phyloP scores from a whole-genome alignment of 1,139 yeast genomes.

The Hansenula lynferdii region DNA sequence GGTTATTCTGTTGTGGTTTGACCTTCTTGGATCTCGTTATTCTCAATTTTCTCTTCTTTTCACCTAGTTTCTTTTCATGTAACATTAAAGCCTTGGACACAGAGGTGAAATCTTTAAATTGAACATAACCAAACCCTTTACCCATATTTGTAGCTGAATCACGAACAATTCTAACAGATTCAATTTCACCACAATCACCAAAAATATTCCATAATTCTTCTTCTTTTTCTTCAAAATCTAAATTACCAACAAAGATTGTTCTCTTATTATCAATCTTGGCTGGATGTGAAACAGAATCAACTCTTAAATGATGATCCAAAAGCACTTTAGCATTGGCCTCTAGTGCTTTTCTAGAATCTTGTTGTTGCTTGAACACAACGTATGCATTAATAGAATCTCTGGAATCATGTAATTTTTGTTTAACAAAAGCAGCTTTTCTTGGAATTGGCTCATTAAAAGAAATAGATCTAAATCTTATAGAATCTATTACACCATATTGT shows the following conservation, averaged over 20 bases:
- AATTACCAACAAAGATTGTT: conserved; percentile 88
- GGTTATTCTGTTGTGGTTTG: conserved; percentile 28
- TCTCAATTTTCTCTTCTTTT: conserved; percentile 63
- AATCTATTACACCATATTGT: conserved; percentile 56
- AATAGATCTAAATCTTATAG: conserved; percentile 87
- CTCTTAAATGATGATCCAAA: conserved; percentile 73
- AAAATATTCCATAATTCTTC: conserved; percentile 87
- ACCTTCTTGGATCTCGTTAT: conserved; percentile 72
- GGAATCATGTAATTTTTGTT: conserved; percentile 70
- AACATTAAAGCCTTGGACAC: conserved; percentile 81
- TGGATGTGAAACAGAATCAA: conserved; percentile 91
- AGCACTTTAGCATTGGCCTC: conserved; percentile 64
- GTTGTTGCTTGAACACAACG: conserved; percentile 57
- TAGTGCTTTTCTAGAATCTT: conserved; percentile 48
- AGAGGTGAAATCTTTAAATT: conserved; percentile 74
- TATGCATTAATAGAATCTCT: conserved; percentile 87
- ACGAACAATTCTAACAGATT: conserved; percentile 84
- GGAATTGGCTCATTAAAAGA: conserved; percentile 88
- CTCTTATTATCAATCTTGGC: conserved; percentile 78
- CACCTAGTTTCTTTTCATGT: conserved; percentile 52
- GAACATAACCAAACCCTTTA: conserved; percentile 96
- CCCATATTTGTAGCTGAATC: conserved; percentile 94
- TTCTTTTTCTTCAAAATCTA: conserved; percentile 90
- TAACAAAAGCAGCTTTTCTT: conserved; percentile 85
- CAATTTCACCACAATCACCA: conserved; percentile 64